Percentiles rank a stretch among this genome's conserved stretches.
Conservation (phyloP, 2,329 filamentous ascomycete genomes). For the Xylaria hypoxylon region DNA sequence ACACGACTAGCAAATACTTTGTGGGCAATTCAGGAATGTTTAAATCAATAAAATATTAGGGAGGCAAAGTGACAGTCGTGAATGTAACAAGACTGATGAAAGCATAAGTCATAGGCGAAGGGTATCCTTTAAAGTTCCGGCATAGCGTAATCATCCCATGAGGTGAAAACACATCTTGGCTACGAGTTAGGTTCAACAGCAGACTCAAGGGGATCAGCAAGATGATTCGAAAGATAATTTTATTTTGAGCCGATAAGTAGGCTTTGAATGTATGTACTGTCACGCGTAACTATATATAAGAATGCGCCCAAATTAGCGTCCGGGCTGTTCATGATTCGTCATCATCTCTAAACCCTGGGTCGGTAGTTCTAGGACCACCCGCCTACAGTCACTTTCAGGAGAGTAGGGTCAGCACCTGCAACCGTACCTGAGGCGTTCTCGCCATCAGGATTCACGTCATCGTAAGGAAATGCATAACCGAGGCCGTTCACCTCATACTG, state of each 20-base stretch:
- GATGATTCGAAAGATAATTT: background rate
- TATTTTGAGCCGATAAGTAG: background rate
- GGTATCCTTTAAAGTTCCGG: no score
- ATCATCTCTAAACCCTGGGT: background rate
- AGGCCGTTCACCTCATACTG: constrained; percentile 66
- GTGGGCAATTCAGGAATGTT: background rate
- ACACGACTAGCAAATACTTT: background rate
- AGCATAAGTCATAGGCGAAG: no score
- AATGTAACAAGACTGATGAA: no score
- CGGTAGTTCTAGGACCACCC: constrained; percentile 47
- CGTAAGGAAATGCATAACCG: constrained; percentile 76
- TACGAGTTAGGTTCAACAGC: background rate
- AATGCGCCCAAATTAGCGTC: background rate
- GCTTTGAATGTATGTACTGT: constrained; percentile 17
- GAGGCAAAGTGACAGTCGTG: no score
- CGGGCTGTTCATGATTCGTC: background rate
- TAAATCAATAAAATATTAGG: no score
- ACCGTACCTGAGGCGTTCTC: constrained; percentile 66
- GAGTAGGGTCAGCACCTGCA: constrained; percentile 57
- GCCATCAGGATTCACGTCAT: constrained; percentile 72
- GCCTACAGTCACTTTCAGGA: constrained; percentile 63
- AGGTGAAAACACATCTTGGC: background rate
- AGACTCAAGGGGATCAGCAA: background rate
- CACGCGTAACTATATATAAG: constrained; percentile 31
- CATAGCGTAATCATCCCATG: no score